phyloP scores from a whole-genome alignment of 805 yeast species.

The Jamesozyma piceae region DNA sequence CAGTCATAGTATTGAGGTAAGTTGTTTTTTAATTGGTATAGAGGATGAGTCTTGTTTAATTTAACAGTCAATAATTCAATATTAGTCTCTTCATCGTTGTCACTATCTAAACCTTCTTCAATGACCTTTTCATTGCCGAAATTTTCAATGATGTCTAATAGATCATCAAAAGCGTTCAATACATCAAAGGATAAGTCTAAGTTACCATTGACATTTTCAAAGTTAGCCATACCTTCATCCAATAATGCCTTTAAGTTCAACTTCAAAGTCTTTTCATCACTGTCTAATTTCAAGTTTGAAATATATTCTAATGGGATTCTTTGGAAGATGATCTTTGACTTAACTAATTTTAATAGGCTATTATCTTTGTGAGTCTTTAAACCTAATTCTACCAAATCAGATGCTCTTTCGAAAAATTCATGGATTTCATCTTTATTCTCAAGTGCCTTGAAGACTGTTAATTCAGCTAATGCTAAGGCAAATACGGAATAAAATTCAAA shows the following conservation, averaged over 20 bases:
- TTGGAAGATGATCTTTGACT: slow-evolving; percentile 45
- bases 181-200: slow-evolving; percentile 40
- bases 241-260: slow-evolving; percentile 35
- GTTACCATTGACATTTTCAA: slow-evolving; percentile 35
- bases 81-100: slow-evolving; percentile 39
- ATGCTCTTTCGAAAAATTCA: slow-evolving; percentile 59
- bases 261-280: slow-evolving; percentile 22
- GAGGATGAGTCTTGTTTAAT: slow-evolving; percentile 46
- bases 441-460: slow-evolving; percentile 44
- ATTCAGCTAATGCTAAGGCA: slow-evolving; percentile 58
- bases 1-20: slow-evolving; percentile 43
- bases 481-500: slow-evolving; percentile 63
- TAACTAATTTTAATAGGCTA: slow-evolving; percentile 41
- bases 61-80: slow-evolving; percentile 25
- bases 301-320: slow-evolving; percentile 52
- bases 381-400: slow-evolving; percentile 56
- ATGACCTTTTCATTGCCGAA: slow-evolving; percentile 48
- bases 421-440: slow-evolving; percentile 31
- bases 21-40: slow-evolving; percentile 32
- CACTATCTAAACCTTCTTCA: slow-evolving; percentile 53
- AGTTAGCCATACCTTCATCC: slow-evolving; percentile 38
- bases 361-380: slow-evolving; percentile 37
- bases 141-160: slow-evolving; percentile 56
- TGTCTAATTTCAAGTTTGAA: slow-evolving; percentile 40
- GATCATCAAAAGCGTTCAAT: slow-evolving; percentile 53